A percentile compares a stretch with the other conserved stretches of the same genome.
These are phyloP conservation scores for Papiliotrema terrestris DNA, from an alignment of 1,284 basidiomycete genomes.

Conservation along the genomic window DNA sequence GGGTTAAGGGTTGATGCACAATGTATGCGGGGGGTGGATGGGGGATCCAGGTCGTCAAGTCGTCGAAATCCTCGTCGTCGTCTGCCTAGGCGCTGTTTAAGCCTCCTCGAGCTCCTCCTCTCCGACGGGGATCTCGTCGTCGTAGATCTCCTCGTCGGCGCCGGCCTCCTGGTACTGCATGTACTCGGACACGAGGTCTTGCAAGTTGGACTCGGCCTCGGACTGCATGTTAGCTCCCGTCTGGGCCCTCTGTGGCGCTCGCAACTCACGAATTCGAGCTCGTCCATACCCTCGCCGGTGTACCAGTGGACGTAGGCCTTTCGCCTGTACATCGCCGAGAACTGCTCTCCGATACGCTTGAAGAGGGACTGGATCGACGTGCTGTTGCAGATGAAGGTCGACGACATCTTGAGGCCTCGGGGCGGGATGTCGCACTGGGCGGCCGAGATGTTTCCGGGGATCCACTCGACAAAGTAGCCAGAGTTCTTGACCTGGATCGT, in stretches of 20 bases:
- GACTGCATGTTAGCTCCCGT: constrained; percentile 55
- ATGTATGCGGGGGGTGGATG: constrained; percentile 1
- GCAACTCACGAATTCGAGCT: constrained; percentile 72
- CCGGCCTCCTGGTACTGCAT: constrained; percentile 92
- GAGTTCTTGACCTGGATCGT: constrained; percentile 96
- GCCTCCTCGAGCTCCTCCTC: constrained; percentile 37
- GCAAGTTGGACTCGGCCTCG: constrained; percentile 95
- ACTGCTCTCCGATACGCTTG: constrained; percentile 95
- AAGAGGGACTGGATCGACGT: constrained; percentile 96
- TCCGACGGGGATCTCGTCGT: constrained; percentile 44
- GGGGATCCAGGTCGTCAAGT: constrained; percentile 6
- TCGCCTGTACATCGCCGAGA: constrained; percentile 97
- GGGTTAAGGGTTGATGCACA: neutral
- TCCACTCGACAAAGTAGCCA: constrained; percentile 98
- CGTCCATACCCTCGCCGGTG: constrained; percentile 98
- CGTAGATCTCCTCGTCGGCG: constrained; percentile 52
- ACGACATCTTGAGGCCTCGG: constrained; percentile 88
- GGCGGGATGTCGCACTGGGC: constrained; percentile 92
- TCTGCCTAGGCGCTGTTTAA: neutral
- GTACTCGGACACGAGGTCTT: constrained; percentile 89
- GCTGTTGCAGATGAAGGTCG: constrained; percentile 96
- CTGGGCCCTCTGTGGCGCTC: constrained; percentile 25
- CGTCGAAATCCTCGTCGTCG: neutral
- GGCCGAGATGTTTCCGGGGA: constrained; percentile 94
- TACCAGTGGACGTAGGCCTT: constrained; percentile 99